phyloP scores from a whole-genome alignment of 2,329 filamentous ascomycete species.

The Pseudogymnoascus sp. region DNA sequence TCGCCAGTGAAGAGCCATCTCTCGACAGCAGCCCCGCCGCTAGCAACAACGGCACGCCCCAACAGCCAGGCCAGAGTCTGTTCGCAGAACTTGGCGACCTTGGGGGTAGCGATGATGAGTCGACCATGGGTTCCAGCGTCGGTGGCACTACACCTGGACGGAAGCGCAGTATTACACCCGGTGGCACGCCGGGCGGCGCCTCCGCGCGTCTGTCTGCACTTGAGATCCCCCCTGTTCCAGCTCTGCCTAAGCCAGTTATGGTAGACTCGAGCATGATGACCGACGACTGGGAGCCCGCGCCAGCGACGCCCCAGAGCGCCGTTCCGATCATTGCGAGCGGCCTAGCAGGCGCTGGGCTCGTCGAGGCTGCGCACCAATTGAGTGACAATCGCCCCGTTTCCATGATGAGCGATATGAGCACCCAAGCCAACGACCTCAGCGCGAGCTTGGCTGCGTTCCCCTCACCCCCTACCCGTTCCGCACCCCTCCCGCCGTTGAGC shows the following conservation, averaged over 20 bases:
- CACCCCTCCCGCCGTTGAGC: conserved; percentile 14
- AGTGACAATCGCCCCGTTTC: conserved; percentile 8
- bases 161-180: conserved; percentile 40
- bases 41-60: conserved; percentile 41
- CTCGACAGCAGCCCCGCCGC: conserved; percentile 53
- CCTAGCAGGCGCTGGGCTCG: conserved; percentile 12
- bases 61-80: conserved; percentile 59
- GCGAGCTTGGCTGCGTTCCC: conserved; percentile 47
- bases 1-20: conserved; percentile 49
- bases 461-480: conserved; percentile 39
- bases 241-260: conserved; percentile 45
- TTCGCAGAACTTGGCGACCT: conserved; percentile 86
- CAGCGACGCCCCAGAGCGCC: conserved; percentile 17
- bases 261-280: conserved; percentile 55
- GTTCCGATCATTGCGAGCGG: conserved; percentile 16
- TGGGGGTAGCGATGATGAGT: conserved; percentile 60
- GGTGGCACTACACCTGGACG: conserved; percentile 38
- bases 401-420: conserved; percentile 10
- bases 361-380: conserved; percentile 16
- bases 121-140: conserved; percentile 30
- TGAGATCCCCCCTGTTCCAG: conserved; percentile 37
- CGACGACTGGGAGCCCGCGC: conserved; percentile 41
- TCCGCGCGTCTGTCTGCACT: conserved; percentile 26
- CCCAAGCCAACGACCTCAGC: conserved; percentile 29
- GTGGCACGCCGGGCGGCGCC: conserved; percentile 27